Conservation (phyloP, 2,329 filamentous ascomycete species). For the Diaporthe batatas region DNA sequence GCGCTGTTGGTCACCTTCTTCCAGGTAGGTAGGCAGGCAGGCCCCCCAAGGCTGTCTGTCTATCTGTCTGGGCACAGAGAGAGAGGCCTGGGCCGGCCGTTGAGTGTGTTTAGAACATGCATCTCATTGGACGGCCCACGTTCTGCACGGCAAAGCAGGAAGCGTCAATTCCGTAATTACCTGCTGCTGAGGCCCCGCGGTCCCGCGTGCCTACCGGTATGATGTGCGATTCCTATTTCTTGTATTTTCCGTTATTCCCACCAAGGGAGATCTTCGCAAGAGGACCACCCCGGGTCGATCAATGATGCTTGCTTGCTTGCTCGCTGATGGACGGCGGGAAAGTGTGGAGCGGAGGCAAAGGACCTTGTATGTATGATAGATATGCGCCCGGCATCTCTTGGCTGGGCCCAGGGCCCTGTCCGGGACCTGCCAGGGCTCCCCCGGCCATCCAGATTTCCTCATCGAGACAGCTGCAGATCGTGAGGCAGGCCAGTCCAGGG, state of each 20-base stretch:
- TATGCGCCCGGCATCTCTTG: conserved; percentile 30
- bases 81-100: not conserved
- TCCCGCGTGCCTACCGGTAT: not conserved
- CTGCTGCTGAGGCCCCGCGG: not conserved
- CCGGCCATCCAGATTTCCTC: conserved; percentile 20
- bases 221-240: not conserved
- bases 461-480: conserved; percentile 34
- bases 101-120: not conserved
- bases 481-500: conserved; percentile 30
- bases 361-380: not conserved
- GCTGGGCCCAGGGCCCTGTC: not conserved
- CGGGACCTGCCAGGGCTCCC: not conserved
- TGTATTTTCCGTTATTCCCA: conserved; percentile 1
- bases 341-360: not conserved
- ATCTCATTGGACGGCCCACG: not conserved
- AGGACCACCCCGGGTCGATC: conserved; percentile 6
- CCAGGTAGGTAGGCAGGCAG: too few species aligned
- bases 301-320: not conserved
- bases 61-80: not conserved
- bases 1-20: not conserved
- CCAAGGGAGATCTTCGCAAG: not conserved
- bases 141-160: conserved; percentile 4
- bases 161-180: not conserved
- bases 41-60: conserved; percentile 5
- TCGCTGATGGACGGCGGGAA: not conserved